Evolutionary conservation across 2,329 filamentous ascomycete genomes (phyloP).

Genomic region (Curvularia lunata): DNA sequence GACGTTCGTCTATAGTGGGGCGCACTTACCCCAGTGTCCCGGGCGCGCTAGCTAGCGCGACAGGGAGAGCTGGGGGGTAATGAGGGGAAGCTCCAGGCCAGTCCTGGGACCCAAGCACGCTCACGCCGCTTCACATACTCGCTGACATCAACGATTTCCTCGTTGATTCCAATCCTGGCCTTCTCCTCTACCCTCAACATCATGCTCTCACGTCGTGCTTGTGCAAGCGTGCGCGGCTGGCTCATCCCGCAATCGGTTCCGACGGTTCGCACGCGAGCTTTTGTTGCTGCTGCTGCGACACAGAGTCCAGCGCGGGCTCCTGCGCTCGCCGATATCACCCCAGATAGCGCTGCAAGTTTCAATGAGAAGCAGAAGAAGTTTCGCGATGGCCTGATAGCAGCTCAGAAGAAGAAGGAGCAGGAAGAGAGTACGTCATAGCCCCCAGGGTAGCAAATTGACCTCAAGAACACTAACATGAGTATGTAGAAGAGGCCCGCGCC

Average conservation of each 20-base stretch:
- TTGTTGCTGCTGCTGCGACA: slow-evolving; percentile 33
- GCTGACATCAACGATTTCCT: slow-evolving; percentile 2
- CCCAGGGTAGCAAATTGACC: slow-evolving; percentile 49
- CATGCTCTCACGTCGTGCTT: slow-evolving; percentile 44
- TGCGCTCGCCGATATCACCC: slow-evolving; percentile 83
- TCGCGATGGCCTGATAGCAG: slow-evolving; percentile 78
- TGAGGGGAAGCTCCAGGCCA: slow-evolving; percentile 20
- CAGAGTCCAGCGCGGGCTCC: slow-evolving; percentile 56
- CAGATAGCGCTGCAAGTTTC: slow-evolving; percentile 75
- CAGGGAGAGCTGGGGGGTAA: slow-evolving; percentile 21
- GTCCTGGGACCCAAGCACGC: slow-evolving; percentile 8
- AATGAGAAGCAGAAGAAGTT: slow-evolving; percentile 84
- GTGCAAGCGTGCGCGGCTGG: slow-evolving; percentile 35
- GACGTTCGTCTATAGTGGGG: slow-evolving; percentile 12
- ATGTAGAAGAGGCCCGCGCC: slow-evolving; percentile 60
- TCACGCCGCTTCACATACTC: slow-evolving; percentile 7
- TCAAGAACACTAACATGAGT: slow-evolving; percentile 52
- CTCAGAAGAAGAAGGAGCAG: slow-evolving; percentile 76
- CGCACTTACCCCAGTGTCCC: slow-evolving; percentile 20
- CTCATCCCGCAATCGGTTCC: slow-evolving; percentile 25
- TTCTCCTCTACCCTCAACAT: slow-evolving; percentile 15
- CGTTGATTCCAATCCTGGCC: slow-evolving; percentile 1
- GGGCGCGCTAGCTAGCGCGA: slow-evolving; percentile 11
- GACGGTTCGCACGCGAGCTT: slow-evolving; percentile 33
- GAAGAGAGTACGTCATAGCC: slow-evolving; percentile 78